Evolutionary conservation across 345 rosid species (phyloP), one percentile per base, ranked within the genome.

Genomic region (Eutrema heterophyllum): DNA sequence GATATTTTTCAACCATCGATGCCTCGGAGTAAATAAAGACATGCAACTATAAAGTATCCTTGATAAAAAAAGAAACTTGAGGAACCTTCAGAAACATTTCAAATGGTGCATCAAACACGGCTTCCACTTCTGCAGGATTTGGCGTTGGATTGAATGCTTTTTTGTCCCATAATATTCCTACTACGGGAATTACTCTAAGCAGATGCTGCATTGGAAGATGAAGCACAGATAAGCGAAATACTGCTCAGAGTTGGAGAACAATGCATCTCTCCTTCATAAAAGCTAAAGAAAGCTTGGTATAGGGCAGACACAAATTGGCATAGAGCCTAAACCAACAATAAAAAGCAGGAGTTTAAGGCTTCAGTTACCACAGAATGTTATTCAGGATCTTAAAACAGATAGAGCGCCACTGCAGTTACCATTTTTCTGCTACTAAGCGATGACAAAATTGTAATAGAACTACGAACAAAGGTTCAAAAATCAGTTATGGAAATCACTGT

Each of bases 111-210:
- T 90, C 95, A 45, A 90, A 88, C 29, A 87, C 84, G 30, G 79
- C 86, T 67, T 90, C 97, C n/a, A 91, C 96, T 83, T 93, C 98
- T 26, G 81, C 83, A 54, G 91, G 88, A 81, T 72, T 90, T 70
- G 91, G 92, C 11, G 63, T 41, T 29, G 97, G 89, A 57, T 71
- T 78, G 81, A 87, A 93, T 48, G 87, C 82, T 32, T 81, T 78
- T 71, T 48, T 78, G 72, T 89, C 80, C 1, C 62, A 57, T 32
- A 93, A 84, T 62, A 93, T 84, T 75, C 94, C 94, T 46, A 91
- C 70, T 21, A 93, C 91, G 21, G 96, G 98, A 68, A 82, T 68
- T 30, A 91, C 94, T 83, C 88, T 81, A 67, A 93, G 86, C 58
- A 88, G 89, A 74, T 93, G 93, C 96, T 91, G 91, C 89, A 81